phyloP scores from a whole-genome alignment of 306 rosid species.

The Medicago truncatula region MtrunA17r5.0-ANR NC_053049.1:4913001-4913500 shows the following conservation, averaged over 20 bases:
- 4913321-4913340: conserved; percentile 14
- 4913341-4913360: conserved; percentile 72
- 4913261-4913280: conserved; percentile 19
- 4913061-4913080: conserved; percentile 89
- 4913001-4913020: conserved; percentile 27
- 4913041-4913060: conserved; percentile 88
- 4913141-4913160: conserved; percentile 99
- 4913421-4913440: conserved; percentile 96
- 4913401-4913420: conserved; percentile 93
- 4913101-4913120: conserved; percentile 96
- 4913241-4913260: conserved; percentile 75
- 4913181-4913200: conserved; percentile 85
- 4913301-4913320: conserved; percentile 9
- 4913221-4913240: conserved; percentile 96
- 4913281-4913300: conserved; percentile 27
- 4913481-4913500: conserved; percentile 79
- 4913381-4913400: conserved; percentile 98
- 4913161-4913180: conserved; percentile 88
- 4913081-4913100: conserved; percentile 98
- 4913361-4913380: conserved; percentile 99
- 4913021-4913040: conserved; percentile 14
- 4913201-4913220: conserved; percentile 97
- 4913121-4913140: conserved; percentile 92
- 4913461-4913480: conserved; percentile 85
- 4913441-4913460: conserved; percentile 83